A percentile compares a stretch with the other conserved stretches of the same genome.
Evolutionary conservation across 129 eudicot species (phyloP).

Genomic region (Centrapalus pauciflorus): DNA sequence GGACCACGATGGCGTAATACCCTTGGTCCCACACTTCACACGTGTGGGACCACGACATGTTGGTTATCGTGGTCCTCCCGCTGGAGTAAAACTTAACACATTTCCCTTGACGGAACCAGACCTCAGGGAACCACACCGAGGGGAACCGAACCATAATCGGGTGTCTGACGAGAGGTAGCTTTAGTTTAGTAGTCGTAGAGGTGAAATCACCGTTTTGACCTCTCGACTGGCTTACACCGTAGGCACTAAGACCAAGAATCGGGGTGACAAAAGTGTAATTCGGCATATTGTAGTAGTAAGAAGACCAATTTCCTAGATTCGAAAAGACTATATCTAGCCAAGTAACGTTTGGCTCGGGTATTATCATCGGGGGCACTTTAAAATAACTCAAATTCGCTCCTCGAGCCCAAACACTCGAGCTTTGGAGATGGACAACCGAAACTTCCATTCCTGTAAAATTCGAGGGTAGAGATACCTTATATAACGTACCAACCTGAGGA

Average conservation of each 20-base stretch:
- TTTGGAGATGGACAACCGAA: conserved; percentile 47
- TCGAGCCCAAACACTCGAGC: conserved; percentile 40
- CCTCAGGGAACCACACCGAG: conserved; percentile 5
- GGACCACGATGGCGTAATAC: conserved; percentile 55
- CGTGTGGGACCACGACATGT: conserved; percentile 26
- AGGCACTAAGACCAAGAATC: conserved; percentile 50
- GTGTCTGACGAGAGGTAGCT: conserved; percentile 24
- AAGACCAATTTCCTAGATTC: conserved; percentile 71
- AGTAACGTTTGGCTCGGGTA: conserved; percentile 46
- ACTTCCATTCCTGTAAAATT: conserved; percentile 56
- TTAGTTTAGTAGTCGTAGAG: conserved; percentile 15
- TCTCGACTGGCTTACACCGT: conserved; percentile 33
- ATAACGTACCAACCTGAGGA: conserved; percentile 42
- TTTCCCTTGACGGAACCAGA: conserved; percentile 18
- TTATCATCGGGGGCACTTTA: conserved; percentile 49
- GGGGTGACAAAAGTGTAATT: conserved; percentile 55
- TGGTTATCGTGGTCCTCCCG: conserved; percentile 43
- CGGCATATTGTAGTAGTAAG: conserved; percentile 51
- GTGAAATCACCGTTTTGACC: neutral
- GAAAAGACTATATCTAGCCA: conserved; percentile 57
- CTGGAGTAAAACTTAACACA: conserved; percentile 56
- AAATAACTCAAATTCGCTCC: conserved; percentile 59
- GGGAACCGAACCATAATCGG: conserved; percentile 47
- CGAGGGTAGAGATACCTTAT: conserved; percentile 52
- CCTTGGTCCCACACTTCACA: conserved; percentile 55